Base-by-base conservation (phyloP, 164 flowering plant species). In the Chimonanthus praecox region DNA sequence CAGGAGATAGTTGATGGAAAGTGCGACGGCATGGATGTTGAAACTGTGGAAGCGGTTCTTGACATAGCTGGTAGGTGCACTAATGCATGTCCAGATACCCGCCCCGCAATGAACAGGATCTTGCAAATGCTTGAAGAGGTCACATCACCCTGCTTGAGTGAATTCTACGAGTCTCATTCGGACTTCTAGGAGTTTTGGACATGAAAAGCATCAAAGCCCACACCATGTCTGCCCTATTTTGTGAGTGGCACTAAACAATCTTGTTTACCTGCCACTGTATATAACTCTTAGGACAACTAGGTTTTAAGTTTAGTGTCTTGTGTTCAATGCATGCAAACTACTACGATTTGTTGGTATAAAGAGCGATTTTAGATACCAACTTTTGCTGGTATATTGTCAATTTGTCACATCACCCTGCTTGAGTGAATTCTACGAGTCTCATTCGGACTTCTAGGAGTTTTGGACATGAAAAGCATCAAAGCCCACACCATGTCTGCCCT, bases 81-180 rank as follows among this genome's bases (percentile, higher is more conserved):
- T 1, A 86, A 87, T 76, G 88, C 94, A 49, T 84, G 88, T 76
- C 90, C 98, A 1, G 97, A 88, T 49, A 91, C 85, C 11, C 84
- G 99, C 45, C 99, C 98, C 10, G 66, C 87, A 7, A 95, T 94
- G 99, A 88, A 81, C 75, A 87, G 84, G 74, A 87, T 91, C 45
- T 47, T 90, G 76, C 99, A 91, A 85, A 74, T 87, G 80, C 87
- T 96, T 3, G 98, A 93, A 82, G 95, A 89, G 75, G 88, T 90
- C 72, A 87, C 88, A 90, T 92, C 98, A 7, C 95, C 99, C 65
- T 92, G 90, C 85, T 91, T 87, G 2, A 91, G 90, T 70, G 98
- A 92, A 58, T 87, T 91, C 80, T 90, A 88, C 20, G 99, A 90
- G 73, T 89, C 97, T 47, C 98, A 88, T 47, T 95, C 98, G 0